These are phyloP conservation scores for Ambispora gerdemannii DNA, from an alignment of 192 early-diverging fungal genomes.

Conservation along the genomic window DNA sequence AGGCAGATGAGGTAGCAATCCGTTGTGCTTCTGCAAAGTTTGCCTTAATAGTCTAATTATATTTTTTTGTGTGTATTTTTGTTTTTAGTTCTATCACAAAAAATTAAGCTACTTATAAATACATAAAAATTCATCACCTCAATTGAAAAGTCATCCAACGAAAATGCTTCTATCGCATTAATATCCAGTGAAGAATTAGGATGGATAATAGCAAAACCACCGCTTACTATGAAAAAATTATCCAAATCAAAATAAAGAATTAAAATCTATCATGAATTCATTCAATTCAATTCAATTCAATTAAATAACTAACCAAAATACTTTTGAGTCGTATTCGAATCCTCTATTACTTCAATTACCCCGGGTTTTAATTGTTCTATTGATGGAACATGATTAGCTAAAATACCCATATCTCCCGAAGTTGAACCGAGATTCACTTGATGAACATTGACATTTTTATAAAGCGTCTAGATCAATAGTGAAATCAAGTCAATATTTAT, in stretches of 20 bases:
- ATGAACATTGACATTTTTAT: slow-evolving; percentile 68
- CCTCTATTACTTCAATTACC: slow-evolving; percentile 77
- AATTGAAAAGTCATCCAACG: slow-evolving; percentile 81
- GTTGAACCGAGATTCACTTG: slow-evolving; percentile 93
- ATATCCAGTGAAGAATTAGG: slow-evolving; percentile 95
- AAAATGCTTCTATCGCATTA: slow-evolving; percentile 92
- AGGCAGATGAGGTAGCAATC: slow-evolving; percentile 52
- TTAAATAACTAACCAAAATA: slow-evolving; percentile 72
- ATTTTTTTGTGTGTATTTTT: background rate
- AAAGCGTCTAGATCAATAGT: slow-evolving; percentile 53
- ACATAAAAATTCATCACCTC: slow-evolving; percentile 51
- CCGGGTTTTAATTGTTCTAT: slow-evolving; percentile 94
- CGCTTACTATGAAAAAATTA: slow-evolving; percentile 60
- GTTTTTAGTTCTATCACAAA: background rate
- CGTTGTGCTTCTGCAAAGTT: slow-evolving; percentile 82
- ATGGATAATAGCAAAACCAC: slow-evolving; percentile 97
- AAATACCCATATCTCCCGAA: slow-evolving; percentile 96
- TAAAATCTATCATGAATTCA: background rate
- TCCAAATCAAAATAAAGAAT: slow-evolving; percentile 21
- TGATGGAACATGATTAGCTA: slow-evolving; percentile 96
- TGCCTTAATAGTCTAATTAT: slow-evolving; percentile 59
- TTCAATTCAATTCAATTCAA: background rate
- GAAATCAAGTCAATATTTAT: background rate
- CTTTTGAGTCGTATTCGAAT: slow-evolving; percentile 73
- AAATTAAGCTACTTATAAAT: too few relatives aligned